These are phyloP conservation scores for Euphorbia pulcherrima DNA, from an alignment of 345 rosid species.

Conservation along the genomic window DNA sequence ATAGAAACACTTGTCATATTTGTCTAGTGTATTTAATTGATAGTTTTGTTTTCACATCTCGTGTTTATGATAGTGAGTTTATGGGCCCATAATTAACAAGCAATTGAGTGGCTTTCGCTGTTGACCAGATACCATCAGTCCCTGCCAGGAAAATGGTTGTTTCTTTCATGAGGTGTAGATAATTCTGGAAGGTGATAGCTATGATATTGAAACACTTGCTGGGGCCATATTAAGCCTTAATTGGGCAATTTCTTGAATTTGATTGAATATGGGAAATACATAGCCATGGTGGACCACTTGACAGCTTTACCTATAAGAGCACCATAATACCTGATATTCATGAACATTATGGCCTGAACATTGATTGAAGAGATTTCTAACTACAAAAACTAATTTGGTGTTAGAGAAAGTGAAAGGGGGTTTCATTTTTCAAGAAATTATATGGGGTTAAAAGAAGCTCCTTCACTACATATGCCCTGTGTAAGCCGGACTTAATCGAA, in stretches of 20 bases:
- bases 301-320: conserved; percentile 12
- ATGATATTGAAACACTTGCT: neutral
- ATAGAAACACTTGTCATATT: neutral
- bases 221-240: conserved; percentile 24
- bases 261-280: conserved; percentile 16
- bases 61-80: neutral
- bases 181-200: conserved; percentile 9
- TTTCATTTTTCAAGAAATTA: too few species aligned
- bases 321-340: neutral
- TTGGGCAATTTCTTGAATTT: conserved; percentile 8
- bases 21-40: neutral
- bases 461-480: too few species aligned
- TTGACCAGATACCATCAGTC: conserved; percentile 22
- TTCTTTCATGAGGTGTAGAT: neutral
- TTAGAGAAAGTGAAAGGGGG: too few species aligned
- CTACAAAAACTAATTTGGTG: too few species aligned
- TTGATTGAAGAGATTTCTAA: too few species aligned
- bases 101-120: conserved; percentile 13
- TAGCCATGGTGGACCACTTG: conserved; percentile 8
- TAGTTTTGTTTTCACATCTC: neutral
- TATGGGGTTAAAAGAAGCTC: conserved; percentile 3
- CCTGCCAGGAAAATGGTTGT: conserved; percentile 9
- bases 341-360: neutral
- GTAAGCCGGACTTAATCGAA: too few species aligned
- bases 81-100: conserved; percentile 19